Percentiles rank a stretch among this genome's conserved stretches.
phyloP scores from a whole-genome alignment of 768 basidiomycete genomes.

The Mycena rosella region DNA sequence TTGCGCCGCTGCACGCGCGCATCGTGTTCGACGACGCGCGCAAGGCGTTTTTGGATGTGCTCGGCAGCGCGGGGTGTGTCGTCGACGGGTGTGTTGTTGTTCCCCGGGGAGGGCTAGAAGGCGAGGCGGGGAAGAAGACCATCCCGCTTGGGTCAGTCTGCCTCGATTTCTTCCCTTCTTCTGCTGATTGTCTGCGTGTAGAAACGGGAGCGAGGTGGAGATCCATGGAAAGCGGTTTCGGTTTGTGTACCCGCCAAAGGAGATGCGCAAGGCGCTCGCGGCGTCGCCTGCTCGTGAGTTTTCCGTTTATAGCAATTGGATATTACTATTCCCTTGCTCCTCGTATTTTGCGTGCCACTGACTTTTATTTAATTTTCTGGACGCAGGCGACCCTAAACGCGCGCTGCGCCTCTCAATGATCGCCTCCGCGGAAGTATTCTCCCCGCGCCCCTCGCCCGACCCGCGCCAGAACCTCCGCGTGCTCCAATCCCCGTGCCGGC shows the following conservation, averaged over 20 bases:
- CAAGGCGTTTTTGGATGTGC: slow-evolving; percentile 77
- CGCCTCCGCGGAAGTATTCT: slow-evolving; percentile 78
- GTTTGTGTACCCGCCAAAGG: slow-evolving; percentile 84
- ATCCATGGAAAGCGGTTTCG: slow-evolving; percentile 77
- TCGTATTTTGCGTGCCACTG: background rate
- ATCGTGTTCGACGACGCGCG: slow-evolving; percentile 73
- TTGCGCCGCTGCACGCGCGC: slow-evolving; percentile 75
- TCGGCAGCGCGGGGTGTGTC: slow-evolving; percentile 67
- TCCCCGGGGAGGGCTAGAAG: slow-evolving; percentile 48
- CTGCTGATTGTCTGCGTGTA: no score
- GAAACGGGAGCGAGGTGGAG: slow-evolving; percentile 77
- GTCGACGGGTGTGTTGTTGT: slow-evolving; percentile 76
- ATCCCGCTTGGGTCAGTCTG: slow-evolving; percentile 74
- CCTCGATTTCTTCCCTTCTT: no score
- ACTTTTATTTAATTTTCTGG: no score
- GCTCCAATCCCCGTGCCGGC: slow-evolving; percentile 69
- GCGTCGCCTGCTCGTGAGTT: slow-evolving; percentile 60
- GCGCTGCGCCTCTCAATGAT: slow-evolving; percentile 82
- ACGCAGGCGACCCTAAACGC: slow-evolving; percentile 52
- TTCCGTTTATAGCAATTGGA: no score
- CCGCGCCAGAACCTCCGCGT: slow-evolving; percentile 74
- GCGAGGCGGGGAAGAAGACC: slow-evolving; percentile 48
- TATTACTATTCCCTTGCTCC: no score
- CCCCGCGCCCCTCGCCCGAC: slow-evolving; percentile 70
- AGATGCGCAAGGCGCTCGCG: slow-evolving; percentile 65